Evolutionary conservation across 345 rosid genomes (phyloP).

Genomic region (Anastatica hierochuntica): DNA sequence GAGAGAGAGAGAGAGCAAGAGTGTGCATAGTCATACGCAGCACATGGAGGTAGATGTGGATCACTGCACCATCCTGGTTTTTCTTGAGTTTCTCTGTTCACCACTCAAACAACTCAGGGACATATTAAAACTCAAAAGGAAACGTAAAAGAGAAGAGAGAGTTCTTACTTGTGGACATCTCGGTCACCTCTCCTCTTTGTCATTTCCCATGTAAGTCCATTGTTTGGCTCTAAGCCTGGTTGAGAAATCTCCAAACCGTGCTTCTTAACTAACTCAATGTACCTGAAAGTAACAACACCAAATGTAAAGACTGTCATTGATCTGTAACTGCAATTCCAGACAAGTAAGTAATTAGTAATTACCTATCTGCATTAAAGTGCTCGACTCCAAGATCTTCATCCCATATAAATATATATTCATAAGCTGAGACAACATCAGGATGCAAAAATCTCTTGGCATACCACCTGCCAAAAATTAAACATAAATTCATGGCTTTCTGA

Average conservation of each 20-base stretch:
- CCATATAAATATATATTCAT: slow-evolving; percentile 90
- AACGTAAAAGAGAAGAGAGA: neutral
- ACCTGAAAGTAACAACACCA: slow-evolving; percentile 37
- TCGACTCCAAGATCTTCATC: slow-evolving; percentile 97
- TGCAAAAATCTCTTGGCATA: slow-evolving; percentile 95
- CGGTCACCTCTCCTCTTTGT: slow-evolving; percentile 83
- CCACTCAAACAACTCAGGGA: slow-evolving; percentile 7
- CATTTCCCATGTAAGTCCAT: slow-evolving; percentile 92
- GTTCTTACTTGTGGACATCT: slow-evolving; percentile 85
- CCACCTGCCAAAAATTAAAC: slow-evolving; percentile 48
- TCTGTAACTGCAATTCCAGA: neutral
- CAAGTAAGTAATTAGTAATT: slow-evolving; percentile 11
- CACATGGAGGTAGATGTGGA: slow-evolving; percentile 92
- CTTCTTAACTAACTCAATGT: slow-evolving; percentile 67
- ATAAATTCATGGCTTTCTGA: neutral
- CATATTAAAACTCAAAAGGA: neutral
- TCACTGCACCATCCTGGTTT: slow-evolving; percentile 88
- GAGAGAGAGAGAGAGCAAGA: no score
- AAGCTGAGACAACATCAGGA: slow-evolving; percentile 81
- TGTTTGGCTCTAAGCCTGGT: slow-evolving; percentile 91
- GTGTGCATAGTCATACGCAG: slow-evolving; percentile 46
- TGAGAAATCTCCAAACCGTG: slow-evolving; percentile 92
- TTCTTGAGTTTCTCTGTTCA: slow-evolving; percentile 62
- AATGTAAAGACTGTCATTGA: slow-evolving; percentile 2
- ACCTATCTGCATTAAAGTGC: slow-evolving; percentile 82